Conservation (phyloP, 345 rosid genomes). For the Jatropha curcas region DNA sequence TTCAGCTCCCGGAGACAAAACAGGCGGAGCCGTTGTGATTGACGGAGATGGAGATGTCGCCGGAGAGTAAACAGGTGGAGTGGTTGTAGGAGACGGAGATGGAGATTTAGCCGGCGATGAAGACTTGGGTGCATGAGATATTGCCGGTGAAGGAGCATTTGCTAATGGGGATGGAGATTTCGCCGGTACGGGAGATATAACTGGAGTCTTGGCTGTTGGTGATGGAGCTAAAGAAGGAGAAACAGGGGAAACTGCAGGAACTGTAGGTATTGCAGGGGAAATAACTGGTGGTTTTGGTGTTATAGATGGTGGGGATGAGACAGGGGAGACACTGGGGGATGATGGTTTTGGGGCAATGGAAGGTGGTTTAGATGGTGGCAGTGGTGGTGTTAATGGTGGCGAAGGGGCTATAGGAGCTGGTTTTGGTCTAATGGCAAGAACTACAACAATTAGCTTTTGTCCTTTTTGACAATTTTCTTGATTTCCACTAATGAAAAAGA, state of each 20-base stretch:
- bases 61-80: no score
- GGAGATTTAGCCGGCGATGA: neutral
- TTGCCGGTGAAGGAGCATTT: neutral
- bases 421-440: slow-evolving; percentile 33
- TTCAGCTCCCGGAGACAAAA: no score
- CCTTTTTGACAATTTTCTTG: slow-evolving; percentile 51
- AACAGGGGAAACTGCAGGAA: neutral
- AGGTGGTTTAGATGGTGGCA: neutral
- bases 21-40: no score
- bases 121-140: neutral
- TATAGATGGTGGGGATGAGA: neutral
- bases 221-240: neutral
- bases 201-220: slow-evolving; percentile 1
- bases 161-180: neutral
- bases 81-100: neutral
- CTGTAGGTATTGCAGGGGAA: no score
- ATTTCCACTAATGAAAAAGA: slow-evolving; percentile 63
- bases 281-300: slow-evolving; percentile 13
- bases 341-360: slow-evolving; percentile 4
- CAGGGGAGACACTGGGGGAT: no score
- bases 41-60: slow-evolving; percentile 11
- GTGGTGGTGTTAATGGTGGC: neutral
- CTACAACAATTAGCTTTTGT: slow-evolving; percentile 53
- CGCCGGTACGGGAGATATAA: neutral
- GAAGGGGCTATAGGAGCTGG: neutral